Evolutionary conservation across 805 yeast genomes (phyloP).

Genomic region (Pichia sporocuriosa): DNA sequence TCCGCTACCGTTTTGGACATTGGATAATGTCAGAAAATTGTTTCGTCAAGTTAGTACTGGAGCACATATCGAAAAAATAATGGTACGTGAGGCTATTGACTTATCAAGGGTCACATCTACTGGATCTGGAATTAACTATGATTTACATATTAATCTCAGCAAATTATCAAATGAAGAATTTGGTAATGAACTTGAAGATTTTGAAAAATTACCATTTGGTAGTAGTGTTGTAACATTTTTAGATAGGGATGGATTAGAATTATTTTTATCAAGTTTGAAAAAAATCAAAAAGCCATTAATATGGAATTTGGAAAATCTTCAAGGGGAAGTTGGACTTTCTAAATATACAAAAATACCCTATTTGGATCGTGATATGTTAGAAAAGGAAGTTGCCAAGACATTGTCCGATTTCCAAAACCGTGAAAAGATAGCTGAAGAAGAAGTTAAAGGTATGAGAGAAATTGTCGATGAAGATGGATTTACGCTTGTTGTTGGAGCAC

Average conservation of each 20-base stretch:
- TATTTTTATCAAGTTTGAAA: constrained; percentile 60
- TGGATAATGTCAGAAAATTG: constrained; percentile 46
- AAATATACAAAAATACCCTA: constrained; percentile 39
- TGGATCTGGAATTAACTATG: constrained; percentile 24
- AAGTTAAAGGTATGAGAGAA: constrained; percentile 46
- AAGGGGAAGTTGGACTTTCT: constrained; percentile 27
- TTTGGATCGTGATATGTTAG: constrained; percentile 46
- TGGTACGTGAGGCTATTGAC: constrained; percentile 29
- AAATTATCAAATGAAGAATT: constrained; percentile 50
- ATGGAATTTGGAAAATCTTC: constrained; percentile 31
- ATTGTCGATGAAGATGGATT: constrained; percentile 91
- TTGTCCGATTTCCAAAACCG: constrained; percentile 62
- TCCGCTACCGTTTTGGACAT: constrained; percentile 57
- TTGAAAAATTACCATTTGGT: constrained; percentile 55
- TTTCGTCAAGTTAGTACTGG: constrained; percentile 57
- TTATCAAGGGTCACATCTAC: constrained; percentile 14
- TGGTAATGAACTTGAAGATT: constrained; percentile 26
- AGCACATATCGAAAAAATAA: constrained; percentile 47
- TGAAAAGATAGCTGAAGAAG: constrained; percentile 57
- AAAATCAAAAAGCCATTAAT: constrained; percentile 34
- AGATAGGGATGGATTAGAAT: constrained; percentile 58
- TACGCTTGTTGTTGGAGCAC: constrained; percentile 81
- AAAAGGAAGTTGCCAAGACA: constrained; percentile 50
- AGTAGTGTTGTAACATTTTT: constrained; percentile 70
- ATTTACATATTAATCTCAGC: constrained; percentile 45